Evolutionary conservation across 495 filamentous ascomycete species (phyloP).

Genomic region (Chlorociboria aeruginascens): DNA sequence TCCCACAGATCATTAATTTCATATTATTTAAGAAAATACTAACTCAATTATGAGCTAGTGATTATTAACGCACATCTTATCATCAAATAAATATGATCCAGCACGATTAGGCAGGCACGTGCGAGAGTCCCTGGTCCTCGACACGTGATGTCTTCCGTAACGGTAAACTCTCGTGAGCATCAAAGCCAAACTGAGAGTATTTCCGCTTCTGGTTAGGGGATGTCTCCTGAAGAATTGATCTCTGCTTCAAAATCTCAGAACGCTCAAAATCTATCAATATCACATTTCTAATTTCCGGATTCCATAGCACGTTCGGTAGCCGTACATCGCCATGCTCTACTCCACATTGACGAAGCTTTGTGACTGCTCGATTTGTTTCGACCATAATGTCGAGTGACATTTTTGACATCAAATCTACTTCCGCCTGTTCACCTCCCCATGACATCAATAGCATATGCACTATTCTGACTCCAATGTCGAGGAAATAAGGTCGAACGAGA

Average conservation of each 20-base stretch:
- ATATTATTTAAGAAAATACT: no score
- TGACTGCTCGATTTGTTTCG: conserved; percentile 9
- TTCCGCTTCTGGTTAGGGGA: conserved; percentile 15
- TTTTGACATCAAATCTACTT: conserved; percentile 6
- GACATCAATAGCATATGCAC: conserved; percentile 34
- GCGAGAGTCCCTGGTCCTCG: no score
- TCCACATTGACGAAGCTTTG: neutral
- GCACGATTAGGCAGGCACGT: no score
- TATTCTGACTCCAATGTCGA: conserved; percentile 27
- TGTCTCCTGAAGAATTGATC: conserved; percentile 6
- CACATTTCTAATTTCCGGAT: conserved; percentile 11
- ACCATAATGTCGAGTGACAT: conserved; percentile 8
- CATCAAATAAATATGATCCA: no score
- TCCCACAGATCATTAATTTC: no score
- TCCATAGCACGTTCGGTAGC: conserved; percentile 17
- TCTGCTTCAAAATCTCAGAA: conserved; percentile 12
- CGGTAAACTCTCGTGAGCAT: no score
- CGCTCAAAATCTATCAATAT: conserved; percentile 18
- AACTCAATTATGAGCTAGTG: no score
- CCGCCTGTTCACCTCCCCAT: conserved; percentile 25
- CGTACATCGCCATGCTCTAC: conserved; percentile 17
- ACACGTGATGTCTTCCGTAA: no score
- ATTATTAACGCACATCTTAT: no score
- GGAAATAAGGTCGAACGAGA: conserved; percentile 16
- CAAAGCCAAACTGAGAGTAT: no score